Conservation (phyloP, 306 rosid genomes). For the Prunus mira region DNA sequence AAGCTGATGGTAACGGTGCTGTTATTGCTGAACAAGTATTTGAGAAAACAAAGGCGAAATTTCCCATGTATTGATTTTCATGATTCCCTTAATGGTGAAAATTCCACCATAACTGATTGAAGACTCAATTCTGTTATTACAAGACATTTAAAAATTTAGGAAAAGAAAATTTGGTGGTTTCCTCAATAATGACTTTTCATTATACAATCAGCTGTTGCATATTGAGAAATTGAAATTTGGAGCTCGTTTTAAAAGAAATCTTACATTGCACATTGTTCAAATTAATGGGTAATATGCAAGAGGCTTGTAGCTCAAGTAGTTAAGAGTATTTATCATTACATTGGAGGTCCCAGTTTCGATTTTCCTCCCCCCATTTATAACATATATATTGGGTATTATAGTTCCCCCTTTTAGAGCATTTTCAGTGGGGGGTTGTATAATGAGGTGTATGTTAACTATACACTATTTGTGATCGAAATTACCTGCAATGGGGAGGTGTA, state of each 20-base stretch:
- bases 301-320: no score
- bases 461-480: no score
- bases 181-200: neutral
- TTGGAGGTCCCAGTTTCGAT: rapidly evolving
- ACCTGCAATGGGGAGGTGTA: no score
- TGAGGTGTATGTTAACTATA: no score
- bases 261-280: no score
- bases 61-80: constrained; percentile 40
- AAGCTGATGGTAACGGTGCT: constrained; percentile 81
- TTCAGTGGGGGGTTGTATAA: no score
- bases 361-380: no score
- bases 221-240: neutral
- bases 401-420: no score
- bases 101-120: neutral
- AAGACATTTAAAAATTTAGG: neutral
- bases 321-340: no score
- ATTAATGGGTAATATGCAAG: no score
- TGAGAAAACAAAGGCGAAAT: constrained; percentile 74
- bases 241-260: neutral
- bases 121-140: neutral
- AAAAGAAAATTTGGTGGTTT: neutral
- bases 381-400: no score
- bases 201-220: neutral
- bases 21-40: constrained; percentile 79
- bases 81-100: neutral